These are phyloP conservation scores for Leptomonas pyrrhocoris DNA, from an alignment of 208 protist species.

Conservation along the genomic window DNA sequence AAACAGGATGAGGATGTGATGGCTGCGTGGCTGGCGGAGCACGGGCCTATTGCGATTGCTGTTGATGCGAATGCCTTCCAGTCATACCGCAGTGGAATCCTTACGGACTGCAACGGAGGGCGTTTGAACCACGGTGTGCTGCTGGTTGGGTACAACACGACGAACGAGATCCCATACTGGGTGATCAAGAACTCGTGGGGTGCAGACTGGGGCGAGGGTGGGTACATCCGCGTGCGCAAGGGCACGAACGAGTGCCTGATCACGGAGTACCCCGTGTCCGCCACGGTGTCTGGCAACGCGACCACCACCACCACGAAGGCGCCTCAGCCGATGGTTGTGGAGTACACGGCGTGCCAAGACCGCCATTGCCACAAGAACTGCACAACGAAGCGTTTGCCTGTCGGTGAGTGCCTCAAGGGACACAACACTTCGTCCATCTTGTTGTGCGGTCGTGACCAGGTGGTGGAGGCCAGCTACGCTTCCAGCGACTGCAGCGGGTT, in stretches of 20 bases:
- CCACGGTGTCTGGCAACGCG: slow-evolving; percentile 9
- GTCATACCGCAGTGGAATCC: slow-evolving; percentile 60
- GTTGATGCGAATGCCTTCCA: slow-evolving; percentile 79
- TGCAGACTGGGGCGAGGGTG: slow-evolving; percentile 66
- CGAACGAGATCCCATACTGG: slow-evolving; percentile 68
- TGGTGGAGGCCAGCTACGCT: slow-evolving; percentile 27
- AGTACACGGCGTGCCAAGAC: slow-evolving; percentile 17
- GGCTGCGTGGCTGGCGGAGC: slow-evolving; percentile 53
- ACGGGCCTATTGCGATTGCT: slow-evolving; percentile 84
- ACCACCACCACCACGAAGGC: slow-evolving; percentile 6
- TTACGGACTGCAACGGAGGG: slow-evolving; percentile 53
- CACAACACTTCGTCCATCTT: slow-evolving; percentile 6
- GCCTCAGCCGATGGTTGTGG: slow-evolving; percentile 8
- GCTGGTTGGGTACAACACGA: slow-evolving; percentile 76
- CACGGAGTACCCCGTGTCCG: slow-evolving; percentile 32
- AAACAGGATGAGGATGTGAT: slow-evolving; percentile 66
- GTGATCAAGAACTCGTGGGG: slow-evolving; percentile 92
- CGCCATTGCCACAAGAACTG: slow-evolving; percentile 17
- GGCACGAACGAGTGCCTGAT: slow-evolving; percentile 59
- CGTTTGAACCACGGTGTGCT: too few species aligned
- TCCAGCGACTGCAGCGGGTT: slow-evolving; percentile 33
- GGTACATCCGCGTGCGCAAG: slow-evolving; percentile 72
- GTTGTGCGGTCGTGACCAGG: slow-evolving; percentile 34
- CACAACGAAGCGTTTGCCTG: neutral
- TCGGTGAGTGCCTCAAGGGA: neutral